These are phyloP conservation scores for Scenedesmus sp. DNA, from an alignment of 163 green algal genomes.

Conservation along the genomic window DNA sequence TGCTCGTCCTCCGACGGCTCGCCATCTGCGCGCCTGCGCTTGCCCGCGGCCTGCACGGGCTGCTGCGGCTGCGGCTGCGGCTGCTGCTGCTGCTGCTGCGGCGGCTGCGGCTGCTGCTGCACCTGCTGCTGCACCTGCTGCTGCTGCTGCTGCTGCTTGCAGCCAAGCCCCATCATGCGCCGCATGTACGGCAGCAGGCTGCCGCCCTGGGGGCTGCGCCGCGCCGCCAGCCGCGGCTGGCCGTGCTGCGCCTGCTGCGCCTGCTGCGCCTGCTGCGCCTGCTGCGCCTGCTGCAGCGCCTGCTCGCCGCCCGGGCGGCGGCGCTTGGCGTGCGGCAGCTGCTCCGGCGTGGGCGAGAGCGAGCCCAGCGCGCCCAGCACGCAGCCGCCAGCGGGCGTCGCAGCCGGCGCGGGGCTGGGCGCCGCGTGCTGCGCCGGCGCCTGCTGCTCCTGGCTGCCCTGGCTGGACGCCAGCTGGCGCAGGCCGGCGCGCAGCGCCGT, in stretches of 20 bases:
- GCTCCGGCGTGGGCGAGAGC: slow-evolving; percentile 29
- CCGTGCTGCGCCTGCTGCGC: neutral
- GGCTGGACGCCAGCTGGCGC: no score
- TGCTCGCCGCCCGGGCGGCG: neutral
- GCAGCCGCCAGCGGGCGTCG: no score
- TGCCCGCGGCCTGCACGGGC: neutral
- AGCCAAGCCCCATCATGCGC: neutral
- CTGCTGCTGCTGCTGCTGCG: slow-evolving; percentile 17
- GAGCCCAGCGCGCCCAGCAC: no score
- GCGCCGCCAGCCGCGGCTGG: slow-evolving; percentile 3
- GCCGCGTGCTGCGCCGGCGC: no score
- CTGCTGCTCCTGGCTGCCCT: no score
- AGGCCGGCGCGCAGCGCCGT: no score
- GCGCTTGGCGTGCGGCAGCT: slow-evolving; percentile 12
- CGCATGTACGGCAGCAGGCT: slow-evolving; percentile 17
- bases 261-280: slow-evolving; percentile 17
- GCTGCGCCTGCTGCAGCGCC: neutral
- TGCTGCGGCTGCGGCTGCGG: no score
- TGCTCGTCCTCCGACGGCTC: neutral
- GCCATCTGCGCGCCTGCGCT: neutral
- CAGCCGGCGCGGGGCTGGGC: no score
- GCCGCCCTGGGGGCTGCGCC: neutral
- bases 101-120: neutral
- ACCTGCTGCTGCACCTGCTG: neutral
- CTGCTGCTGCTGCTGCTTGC: neutral